Base-by-base conservation (phyloP, 352 stramenopile species). In the Aphanomyces invadans region DNA sequence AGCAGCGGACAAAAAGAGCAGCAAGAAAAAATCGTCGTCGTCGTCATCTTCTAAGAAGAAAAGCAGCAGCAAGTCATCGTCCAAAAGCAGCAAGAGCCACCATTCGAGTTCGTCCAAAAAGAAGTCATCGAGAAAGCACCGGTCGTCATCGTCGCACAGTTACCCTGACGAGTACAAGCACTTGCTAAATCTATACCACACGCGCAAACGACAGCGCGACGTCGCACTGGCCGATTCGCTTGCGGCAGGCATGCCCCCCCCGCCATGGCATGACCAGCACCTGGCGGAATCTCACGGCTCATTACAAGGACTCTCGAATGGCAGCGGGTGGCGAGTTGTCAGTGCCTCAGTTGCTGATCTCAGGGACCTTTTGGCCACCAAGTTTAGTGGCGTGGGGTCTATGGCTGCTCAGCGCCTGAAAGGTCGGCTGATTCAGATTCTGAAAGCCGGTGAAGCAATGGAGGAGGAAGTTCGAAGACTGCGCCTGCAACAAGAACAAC, bases 121-220 rank as follows among this genome's bases (percentile, higher is more conserved):
- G 46, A 62, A 86, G 61, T 39, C 25, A 5, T 21, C 11, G 29
- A n/a, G 29, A 3, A 17, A 68, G 49, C 28, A 65, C 73, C 56
- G 79, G 75, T 44, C 75, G 73, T 54, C 76, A 76, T 42, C 79
- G 87, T 56, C 79, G 80, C 55, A 76, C 75, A 53, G 29, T 26
- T 77, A 84, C 57, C 83, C 82, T 46, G 75, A 89, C 64, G 79
- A 90, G n/a, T 94, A 82, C 70, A 74, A 76, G 1, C 88, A 84
- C 60, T 74, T 94, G 36, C 62, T 89, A 3, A 59, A 70, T 5
- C 68, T 80, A 23, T 88, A 84, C 31, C 76, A 74, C 31, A 73
- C 76, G 3, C 74, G 86, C 45, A 83, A 89, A 55, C 70, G 77
- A 12, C 78, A 90, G 46, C 79, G 86, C 9, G 55, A 64, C 11